phyloP scores from a whole-genome alignment of 768 basidiomycete species.

The Trametes cubensis region DNA sequence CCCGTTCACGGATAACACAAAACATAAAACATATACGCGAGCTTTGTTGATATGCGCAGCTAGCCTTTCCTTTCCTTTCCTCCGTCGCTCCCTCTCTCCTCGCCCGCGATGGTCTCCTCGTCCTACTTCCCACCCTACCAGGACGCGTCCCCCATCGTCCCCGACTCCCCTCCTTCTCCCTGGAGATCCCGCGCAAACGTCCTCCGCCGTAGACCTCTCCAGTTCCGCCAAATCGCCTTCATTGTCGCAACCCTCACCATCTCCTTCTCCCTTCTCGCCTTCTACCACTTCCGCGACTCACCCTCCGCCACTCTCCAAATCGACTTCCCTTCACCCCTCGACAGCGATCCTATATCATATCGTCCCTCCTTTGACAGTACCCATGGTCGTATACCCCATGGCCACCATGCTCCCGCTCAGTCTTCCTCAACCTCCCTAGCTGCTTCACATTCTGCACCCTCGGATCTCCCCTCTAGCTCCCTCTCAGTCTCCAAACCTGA shows the following conservation, averaged over 20 bases:
- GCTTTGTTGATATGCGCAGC: not conserved
- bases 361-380: slow-evolving; percentile 7
- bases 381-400: slow-evolving; percentile 12
- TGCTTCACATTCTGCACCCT: not conserved
- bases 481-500: slow-evolving; percentile 18
- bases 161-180: slow-evolving; percentile 15
- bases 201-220: slow-evolving; percentile 21
- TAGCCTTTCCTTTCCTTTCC: not conserved
- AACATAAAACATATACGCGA: not conserved
- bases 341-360: not conserved
- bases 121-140: slow-evolving; percentile 15
- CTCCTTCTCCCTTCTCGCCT: slow-evolving; percentile 17
- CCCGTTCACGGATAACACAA: too few relatives aligned
- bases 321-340: slow-evolving; percentile 1
- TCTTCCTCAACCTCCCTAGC: not conserved
- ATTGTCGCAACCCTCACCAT: slow-evolving; percentile 15
- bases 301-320: not conserved
- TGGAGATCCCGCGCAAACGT: slow-evolving; percentile 22
- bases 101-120: slow-evolving; percentile 15
- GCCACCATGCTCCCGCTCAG: slow-evolving; percentile 1
- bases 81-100: too few relatives aligned
- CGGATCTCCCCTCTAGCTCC: not conserved
- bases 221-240: slow-evolving; percentile 16
- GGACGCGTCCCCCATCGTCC: slow-evolving; percentile 11
- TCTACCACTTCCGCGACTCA: slow-evolving; percentile 12